Base-by-base conservation (phyloP, 305 asterid genomes). In the Solanum hybrid region DNA sequence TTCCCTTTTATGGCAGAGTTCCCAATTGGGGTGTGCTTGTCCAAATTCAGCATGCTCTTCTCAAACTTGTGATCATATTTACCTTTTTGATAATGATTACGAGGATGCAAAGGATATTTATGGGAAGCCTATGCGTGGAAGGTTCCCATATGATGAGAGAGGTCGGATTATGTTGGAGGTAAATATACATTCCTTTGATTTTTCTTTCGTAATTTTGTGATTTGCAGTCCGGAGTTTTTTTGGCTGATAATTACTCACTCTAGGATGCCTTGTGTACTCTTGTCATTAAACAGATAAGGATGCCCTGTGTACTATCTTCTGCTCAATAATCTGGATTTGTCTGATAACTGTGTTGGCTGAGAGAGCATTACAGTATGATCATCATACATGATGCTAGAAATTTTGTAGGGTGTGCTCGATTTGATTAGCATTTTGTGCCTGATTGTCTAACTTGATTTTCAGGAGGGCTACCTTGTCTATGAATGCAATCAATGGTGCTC, bases 401-500 rank as follows among this genome's bases (percentile, higher is more conserved):
- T 57, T 84, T 85, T 51, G 31, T 85, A 57, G 88, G 22, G 42
- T 85, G 12, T 85, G 76, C 35, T 93, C 34, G 88, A 83, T 74
- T 82, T 74, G 67, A 81, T 36, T 42, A 86, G 82, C 51, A 39
- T 85, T 18, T 86, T 40, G 40, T 18, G 20, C 73, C 89, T 67
- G 90, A 76, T 46, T 88, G 61, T 91, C 80, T 93, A 76, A 79
- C 40, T 90, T 31, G 89, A 90, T 92, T 89, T 2, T 91, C 96
- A 98, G 99, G 99, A 95, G 94, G 99, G 99, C 6, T 98, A 96
- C 93, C 93, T 98, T 82, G 99, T 98, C 40, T 98, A 98, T 75
- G 99, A 98, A 93, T 98, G 99, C 96, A 98, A 98, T 89, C 95
- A 90, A 91, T 93, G 96, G 91, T 97, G 99, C 93, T 33, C 93